phyloP scores from a whole-genome alignment of 2,329 filamentous ascomycete genomes.

The Colletotrichum sp. region DNA sequence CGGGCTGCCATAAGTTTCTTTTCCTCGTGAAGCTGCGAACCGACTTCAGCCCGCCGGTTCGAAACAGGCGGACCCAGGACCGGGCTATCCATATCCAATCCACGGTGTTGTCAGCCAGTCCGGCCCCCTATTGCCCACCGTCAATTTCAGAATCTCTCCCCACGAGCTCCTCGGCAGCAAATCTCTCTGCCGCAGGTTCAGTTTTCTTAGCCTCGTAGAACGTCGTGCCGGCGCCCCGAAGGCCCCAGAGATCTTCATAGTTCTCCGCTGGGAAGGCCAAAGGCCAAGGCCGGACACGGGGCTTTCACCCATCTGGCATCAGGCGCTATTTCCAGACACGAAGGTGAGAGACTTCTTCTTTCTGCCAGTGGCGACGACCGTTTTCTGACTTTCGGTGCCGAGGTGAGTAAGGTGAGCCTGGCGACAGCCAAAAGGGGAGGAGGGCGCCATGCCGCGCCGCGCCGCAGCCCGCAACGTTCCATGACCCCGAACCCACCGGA shows the following conservation, averaged over 20 bases:
- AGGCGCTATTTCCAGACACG: constrained; percentile 13
- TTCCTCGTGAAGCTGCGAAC: neutral
- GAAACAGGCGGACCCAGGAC: neutral
- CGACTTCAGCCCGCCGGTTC: constrained; percentile 1
- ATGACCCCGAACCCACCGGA: neutral
- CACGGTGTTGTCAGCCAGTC: neutral
- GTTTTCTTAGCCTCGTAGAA: neutral
- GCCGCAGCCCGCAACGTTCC: constrained; percentile 1
- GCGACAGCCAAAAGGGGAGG: neutral
- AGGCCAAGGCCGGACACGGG: constrained; percentile 4
- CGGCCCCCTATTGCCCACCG: neutral
- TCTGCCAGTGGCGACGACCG: neutral
- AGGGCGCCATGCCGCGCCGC: neutral
- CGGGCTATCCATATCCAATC: neutral
- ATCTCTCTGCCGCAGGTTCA: neutral
- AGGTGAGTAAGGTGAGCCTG: neutral
- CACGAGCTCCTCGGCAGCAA: neutral
- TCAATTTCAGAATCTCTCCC: neutral
- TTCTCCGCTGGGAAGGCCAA: constrained; percentile 12
- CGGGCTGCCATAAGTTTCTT: neutral
- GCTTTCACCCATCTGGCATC: neutral
- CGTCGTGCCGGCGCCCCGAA: neutral
- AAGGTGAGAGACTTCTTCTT: neutral
- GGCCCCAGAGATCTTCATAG: constrained; percentile 17
- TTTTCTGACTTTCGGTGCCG: neutral